phyloP scores from a whole-genome alignment of 73 alveolate species.

The Durusdinium trenchii region DNA sequence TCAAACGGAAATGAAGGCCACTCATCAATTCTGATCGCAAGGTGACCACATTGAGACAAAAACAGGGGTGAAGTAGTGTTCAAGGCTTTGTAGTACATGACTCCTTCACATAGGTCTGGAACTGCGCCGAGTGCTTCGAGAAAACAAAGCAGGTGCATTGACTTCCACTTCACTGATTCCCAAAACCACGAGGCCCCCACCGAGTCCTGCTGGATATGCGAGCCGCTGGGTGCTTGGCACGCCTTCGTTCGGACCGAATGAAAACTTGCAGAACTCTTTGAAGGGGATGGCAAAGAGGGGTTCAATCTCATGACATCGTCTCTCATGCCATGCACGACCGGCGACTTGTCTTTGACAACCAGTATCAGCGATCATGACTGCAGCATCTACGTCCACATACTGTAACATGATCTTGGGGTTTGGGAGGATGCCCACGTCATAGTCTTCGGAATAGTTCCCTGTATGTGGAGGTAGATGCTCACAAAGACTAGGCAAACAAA shows the following conservation, averaged over 20 bases:
- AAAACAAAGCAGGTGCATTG: constrained; percentile 18
- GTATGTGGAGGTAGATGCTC: background rate
- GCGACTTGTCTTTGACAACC: constrained; percentile 67
- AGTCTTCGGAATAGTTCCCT: background rate
- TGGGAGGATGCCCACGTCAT: background rate
- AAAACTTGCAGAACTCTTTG: background rate
- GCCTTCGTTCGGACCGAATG: constrained; percentile 1
- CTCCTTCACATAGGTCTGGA: background rate
- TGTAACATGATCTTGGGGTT: background rate
- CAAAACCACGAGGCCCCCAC: background rate
- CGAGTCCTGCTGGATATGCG: constrained; percentile 36
- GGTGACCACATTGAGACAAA: constrained; percentile 2
- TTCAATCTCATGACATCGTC: background rate
- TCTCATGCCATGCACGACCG: background rate
- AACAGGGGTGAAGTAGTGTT: background rate
- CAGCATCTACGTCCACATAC: background rate
- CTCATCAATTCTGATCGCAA: constrained; percentile 30
- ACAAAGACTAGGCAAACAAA: background rate
- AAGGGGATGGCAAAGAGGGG: background rate
- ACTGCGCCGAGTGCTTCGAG: constrained; percentile 5
- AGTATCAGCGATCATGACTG: constrained; percentile 29
- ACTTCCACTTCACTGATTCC: background rate
- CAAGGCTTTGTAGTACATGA: background rate
- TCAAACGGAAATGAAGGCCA: background rate
- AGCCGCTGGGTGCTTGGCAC: background rate